Evolutionary conservation across 768 basidiomycete species (phyloP), one percentile per base, ranked within the genome.

Genomic region (Termitomyces heimii): DNA sequence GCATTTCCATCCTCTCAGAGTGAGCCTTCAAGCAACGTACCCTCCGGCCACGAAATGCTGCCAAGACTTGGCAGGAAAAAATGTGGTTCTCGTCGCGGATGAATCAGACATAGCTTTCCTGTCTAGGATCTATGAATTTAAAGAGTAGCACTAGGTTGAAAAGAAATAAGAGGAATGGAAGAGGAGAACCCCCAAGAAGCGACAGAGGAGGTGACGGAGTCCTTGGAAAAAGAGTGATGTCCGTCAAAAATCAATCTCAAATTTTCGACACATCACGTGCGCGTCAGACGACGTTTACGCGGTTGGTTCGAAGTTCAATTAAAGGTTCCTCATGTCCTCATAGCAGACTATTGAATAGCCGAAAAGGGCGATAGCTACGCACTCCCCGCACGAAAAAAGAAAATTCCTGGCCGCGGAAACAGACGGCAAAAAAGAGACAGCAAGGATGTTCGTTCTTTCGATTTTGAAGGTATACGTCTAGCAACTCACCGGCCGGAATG

Each of bases 1-100:
- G n/a, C 48, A 39, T 32, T 39, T 32, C 54, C 20, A 6, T 29
- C 3, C 39, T 40, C 13, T 13, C 51, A 2, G 13, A 6, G 10
- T 22, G 57, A 55, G 40, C 26, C 14, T 18, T 20, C 12, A 20
- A 52, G 35, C 20, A 35, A 75, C 89, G 68, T 64, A 93, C 92
- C 91, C 92, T 77, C 92, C 92, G 29, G 88, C 92, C 9, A 89
- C 77, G 63, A 94, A 85, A 66, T 95, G 92, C 54, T 82, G 82
- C 86, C 85, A 91, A 71, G 92, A 89, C 70, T 89, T 87, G 49
- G 86, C 80, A 2, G 89, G 86, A 2, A 88, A 68, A 62, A 78
- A 61, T 31, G 67, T 66, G 2, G 71, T 65, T 24, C 72, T 70
- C 5, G 75, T 65, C 0, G 75, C 62, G 10, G 73, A 58, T 62